phyloP scores from a whole-genome alignment of 352 stramenopile genomes.

The Pythium aristosporum region DNA sequence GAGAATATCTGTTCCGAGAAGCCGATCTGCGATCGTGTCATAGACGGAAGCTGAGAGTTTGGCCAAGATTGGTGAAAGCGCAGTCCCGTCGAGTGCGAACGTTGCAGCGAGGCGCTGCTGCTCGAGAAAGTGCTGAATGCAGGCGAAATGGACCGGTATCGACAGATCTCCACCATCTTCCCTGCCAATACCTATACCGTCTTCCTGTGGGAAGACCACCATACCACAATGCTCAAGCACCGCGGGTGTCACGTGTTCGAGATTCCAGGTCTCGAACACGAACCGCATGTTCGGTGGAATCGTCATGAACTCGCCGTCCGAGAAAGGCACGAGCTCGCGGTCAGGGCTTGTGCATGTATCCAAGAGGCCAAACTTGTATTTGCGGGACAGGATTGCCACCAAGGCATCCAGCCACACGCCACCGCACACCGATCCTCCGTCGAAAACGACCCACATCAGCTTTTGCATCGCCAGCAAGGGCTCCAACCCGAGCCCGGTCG shows the following conservation, averaged over 20 bases:
- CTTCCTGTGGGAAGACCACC: slow-evolving; percentile 20
- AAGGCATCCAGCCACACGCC: slow-evolving; percentile 27
- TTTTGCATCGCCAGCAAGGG: slow-evolving; percentile 25
- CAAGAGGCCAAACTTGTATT: slow-evolving; percentile 1
- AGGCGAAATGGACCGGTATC: slow-evolving; percentile 29
- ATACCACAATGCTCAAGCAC: slow-evolving; percentile 25
- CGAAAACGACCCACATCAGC: slow-evolving; percentile 27
- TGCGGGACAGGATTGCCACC: slow-evolving; percentile 10
- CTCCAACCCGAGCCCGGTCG: slow-evolving; percentile 4
- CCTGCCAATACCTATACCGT: slow-evolving; percentile 1
- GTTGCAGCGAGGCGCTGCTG: slow-evolving; percentile 19
- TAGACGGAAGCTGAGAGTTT: slow-evolving; percentile 14
- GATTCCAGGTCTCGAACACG: slow-evolving; percentile 49
- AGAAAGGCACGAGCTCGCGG: slow-evolving; percentile 16
- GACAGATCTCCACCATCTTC: slow-evolving; percentile 15
- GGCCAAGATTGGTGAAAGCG: background rate
- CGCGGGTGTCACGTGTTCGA: slow-evolving; percentile 16
- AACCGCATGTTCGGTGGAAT: slow-evolving; percentile 62
- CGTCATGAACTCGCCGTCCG: slow-evolving; percentile 46
- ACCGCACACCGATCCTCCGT: slow-evolving; percentile 14
- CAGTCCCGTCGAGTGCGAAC: background rate
- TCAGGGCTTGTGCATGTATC: slow-evolving; percentile 4
- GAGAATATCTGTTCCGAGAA: slow-evolving; percentile 31
- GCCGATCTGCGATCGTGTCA: slow-evolving; percentile 26
- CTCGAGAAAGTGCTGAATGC: slow-evolving; percentile 31